These are phyloP conservation scores for Vitis labrusca DNA, from an alignment of 164 flowering plant species.

Conservation along the genomic window DNA sequence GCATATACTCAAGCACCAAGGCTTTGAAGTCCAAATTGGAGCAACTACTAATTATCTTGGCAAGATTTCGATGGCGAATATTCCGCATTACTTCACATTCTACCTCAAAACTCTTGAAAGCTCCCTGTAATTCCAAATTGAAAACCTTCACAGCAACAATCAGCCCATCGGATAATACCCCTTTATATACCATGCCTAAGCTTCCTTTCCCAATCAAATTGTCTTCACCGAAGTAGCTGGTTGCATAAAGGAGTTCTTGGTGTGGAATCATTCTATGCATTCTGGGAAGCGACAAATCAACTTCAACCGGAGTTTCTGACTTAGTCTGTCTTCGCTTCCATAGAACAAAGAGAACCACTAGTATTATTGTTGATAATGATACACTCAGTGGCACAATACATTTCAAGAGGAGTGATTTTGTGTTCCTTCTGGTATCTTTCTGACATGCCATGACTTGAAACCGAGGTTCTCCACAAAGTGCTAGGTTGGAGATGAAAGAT, in stretches of 20 bases:
- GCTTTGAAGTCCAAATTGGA: background rate
- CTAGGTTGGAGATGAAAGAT: no score
- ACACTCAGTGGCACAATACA: no score
- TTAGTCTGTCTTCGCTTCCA: background rate
- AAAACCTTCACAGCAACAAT: slow-evolving; percentile 2
- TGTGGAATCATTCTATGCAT: background rate
- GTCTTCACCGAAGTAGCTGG: background rate
- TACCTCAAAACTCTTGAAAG: slow-evolving; percentile 5
- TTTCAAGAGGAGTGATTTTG: background rate
- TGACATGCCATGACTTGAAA: background rate
- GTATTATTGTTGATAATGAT: no score
- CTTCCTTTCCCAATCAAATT: slow-evolving; percentile 1
- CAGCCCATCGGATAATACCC: background rate
- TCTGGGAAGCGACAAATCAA: background rate
- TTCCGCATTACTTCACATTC: slow-evolving; percentile 4
- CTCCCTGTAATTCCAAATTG: background rate
- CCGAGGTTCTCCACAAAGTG: no score
- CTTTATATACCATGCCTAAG: no score
- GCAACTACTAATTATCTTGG: slow-evolving; percentile 2
- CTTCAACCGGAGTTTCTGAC: background rate
- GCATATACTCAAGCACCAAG: no score
- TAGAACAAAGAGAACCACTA: no score
- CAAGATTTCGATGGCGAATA: slow-evolving; percentile 4
- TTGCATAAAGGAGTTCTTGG: no score
- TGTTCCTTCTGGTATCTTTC: background rate